Evolutionary conservation across 2,329 filamentous ascomycete genomes (phyloP).

Genomic region (Cercospora janseana): DNA sequence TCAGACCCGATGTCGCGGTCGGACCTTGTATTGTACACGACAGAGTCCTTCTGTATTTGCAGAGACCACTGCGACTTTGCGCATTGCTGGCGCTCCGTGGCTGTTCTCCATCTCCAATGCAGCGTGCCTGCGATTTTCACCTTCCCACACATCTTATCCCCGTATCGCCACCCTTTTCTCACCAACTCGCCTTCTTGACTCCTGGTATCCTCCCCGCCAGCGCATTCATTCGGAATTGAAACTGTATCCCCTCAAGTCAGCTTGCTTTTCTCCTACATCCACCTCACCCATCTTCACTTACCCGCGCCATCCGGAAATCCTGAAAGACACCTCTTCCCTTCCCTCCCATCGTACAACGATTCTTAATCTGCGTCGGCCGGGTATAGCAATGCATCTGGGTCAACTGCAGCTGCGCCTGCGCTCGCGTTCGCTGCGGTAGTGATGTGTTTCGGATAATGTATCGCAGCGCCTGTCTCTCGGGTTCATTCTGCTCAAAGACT

Average conservation of each 20-base stretch:
- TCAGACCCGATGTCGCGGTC: no score
- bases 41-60: no score
- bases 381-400: slow-evolving; percentile 97
- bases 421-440: slow-evolving; percentile 75
- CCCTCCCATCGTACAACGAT: slow-evolving; percentile 89
- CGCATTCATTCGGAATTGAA: slow-evolving; percentile 87
- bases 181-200: slow-evolving; percentile 97
- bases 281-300: slow-evolving; percentile 50
- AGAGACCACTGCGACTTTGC: no score
- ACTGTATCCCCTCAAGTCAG: slow-evolving; percentile 54
- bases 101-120: neutral
- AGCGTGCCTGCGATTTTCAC: no score
- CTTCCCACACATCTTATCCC: neutral
- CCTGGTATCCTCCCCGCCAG: slow-evolving; percentile 82
- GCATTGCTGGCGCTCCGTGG: no score
- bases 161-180: slow-evolving; percentile 9
- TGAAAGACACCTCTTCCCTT: slow-evolving; percentile 85
- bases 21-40: no score
- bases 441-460: slow-evolving; percentile 93
- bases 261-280: slow-evolving; percentile 24
- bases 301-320: slow-evolving; percentile 87
- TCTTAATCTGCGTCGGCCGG: slow-evolving; percentile 86
- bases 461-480: slow-evolving; percentile 76
- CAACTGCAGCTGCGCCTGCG: slow-evolving; percentile 88
- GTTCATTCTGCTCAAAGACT: slow-evolving; percentile 81